Evolutionary conservation across 1,139 yeast species (phyloP).

Genomic region (Saccharomyces hybrid): DNA sequence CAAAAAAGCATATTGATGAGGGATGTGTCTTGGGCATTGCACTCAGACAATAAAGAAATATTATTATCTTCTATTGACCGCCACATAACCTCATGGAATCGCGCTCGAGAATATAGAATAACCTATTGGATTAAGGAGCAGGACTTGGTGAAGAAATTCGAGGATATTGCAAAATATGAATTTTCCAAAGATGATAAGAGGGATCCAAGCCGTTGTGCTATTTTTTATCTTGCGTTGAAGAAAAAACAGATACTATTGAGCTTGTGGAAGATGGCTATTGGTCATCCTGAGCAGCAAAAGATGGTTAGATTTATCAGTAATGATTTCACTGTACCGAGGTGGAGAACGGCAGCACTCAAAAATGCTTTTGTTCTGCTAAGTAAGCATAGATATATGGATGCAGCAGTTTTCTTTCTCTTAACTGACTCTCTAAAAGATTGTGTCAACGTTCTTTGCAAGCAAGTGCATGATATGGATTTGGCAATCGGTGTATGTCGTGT

Average conservation of each 20-base stretch:
- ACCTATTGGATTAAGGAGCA: constrained; percentile 65
- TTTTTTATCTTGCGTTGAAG: constrained; percentile 68
- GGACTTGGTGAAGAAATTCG: constrained; percentile 48
- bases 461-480: constrained; percentile 58
- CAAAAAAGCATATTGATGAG: constrained; percentile 58
- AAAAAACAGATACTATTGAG: constrained; percentile 74
- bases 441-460: constrained; percentile 60
- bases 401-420: constrained; percentile 84
- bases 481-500: constrained; percentile 79
- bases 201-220: constrained; percentile 69
- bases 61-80: constrained; percentile 49
- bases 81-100: constrained; percentile 52
- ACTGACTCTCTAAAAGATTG: constrained; percentile 74
- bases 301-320: constrained; percentile 69
- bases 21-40: constrained; percentile 83
- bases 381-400: constrained; percentile 77
- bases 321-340: constrained; percentile 65
- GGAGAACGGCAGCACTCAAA: constrained; percentile 84
- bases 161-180: constrained; percentile 62
- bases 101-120: constrained; percentile 54
- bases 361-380: constrained; percentile 89
- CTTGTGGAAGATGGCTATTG: constrained; percentile 71
- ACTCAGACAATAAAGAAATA: constrained; percentile 69
- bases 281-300: constrained; percentile 75
- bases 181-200: constrained; percentile 40